Evolutionary conservation across 1,139 yeast species (phyloP), one percentile per base, ranked within the genome.

Genomic region (Yamadazyma atmosphaerica): DNA sequence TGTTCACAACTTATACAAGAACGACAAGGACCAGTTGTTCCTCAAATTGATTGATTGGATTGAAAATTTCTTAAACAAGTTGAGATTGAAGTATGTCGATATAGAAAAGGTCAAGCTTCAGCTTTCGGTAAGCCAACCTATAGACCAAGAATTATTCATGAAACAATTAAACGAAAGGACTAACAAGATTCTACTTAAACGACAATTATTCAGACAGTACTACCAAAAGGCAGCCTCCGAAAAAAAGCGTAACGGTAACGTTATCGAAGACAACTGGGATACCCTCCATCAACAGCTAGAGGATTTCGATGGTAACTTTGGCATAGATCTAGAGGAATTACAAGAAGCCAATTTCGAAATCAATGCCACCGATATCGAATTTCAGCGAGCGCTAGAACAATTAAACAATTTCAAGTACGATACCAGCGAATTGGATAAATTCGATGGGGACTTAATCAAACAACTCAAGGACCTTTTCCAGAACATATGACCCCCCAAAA

Each of bases 1-100:
- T 51, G 69, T 90, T 42, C 90, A 87, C 53, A 81, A 83, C 40
- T 76, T 89, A 18, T 89, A 89, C 58, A 52, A 72, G 17, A 79
- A 85, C 46, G 97, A 90, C 54, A 75, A 81, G 33, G 86, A 86
- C 14, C 65, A 75, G 13, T 63, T 90, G 3, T 90, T 90, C 58
- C 77, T 80, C 41, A 81, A 81, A 10, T 64, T 90, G 37, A 74
- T 87, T 36, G 61, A 63, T 12, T 90, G 97, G 96, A 62, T 75
- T 27, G 77, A 77, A 45, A 61, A 62, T 30, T 74, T 86, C 45
- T 69, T 84, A 33, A 58, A 60, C 4, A 73, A 86, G 37, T 64
- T 88, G 31, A 70, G 81, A 36, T 74, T 81, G 48, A 75, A 88
- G 46, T 81, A 83, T 47, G 65, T 63, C 2, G 80, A 85, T 24